These are phyloP conservation scores for Diaporthe citriasiana DNA, from an alignment of 2,329 filamentous ascomycete species.

Conservation along the genomic window DNA sequence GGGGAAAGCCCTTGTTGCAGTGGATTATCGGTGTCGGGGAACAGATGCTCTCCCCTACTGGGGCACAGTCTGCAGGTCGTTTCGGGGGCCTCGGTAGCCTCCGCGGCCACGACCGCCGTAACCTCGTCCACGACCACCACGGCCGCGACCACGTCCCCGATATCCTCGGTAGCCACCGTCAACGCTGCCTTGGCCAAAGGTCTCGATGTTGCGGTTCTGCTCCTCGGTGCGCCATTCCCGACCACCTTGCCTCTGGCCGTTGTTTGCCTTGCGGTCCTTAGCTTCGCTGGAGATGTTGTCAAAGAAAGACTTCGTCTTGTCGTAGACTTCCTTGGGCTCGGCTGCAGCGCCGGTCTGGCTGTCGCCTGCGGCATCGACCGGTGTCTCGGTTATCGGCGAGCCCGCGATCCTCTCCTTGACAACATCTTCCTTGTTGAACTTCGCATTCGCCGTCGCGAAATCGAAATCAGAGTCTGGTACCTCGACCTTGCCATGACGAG, in stretches of 20 bases:
- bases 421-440: constrained; percentile 88
- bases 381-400: constrained; percentile 72
- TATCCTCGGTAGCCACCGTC: constrained; percentile 83
- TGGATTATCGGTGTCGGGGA: neutral
- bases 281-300: constrained; percentile 98
- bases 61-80: constrained; percentile 20
- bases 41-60: constrained; percentile 9
- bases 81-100: constrained; percentile 49
- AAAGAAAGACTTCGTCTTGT: constrained; percentile 93
- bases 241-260: constrained; percentile 77
- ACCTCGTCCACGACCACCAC: constrained; percentile 68
- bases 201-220: constrained; percentile 96
- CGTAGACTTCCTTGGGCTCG: constrained; percentile 72
- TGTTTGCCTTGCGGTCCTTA: constrained; percentile 85
- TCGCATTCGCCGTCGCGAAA: constrained; percentile 87
- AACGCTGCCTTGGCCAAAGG: constrained; percentile 96
- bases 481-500: constrained; percentile 78
- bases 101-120: constrained; percentile 54
- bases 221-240: constrained; percentile 93
- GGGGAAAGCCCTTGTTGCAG: neutral
- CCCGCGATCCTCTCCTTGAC: constrained; percentile 89
- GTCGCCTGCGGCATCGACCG: constrained; percentile 59
- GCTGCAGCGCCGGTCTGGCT: constrained; percentile 24
- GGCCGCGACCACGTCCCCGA: constrained; percentile 83
- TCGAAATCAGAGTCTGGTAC: constrained; percentile 94